Base-by-base conservation (phyloP, 2,329 filamentous ascomycete genomes). In the Fusarium cyanostomum region DNA sequence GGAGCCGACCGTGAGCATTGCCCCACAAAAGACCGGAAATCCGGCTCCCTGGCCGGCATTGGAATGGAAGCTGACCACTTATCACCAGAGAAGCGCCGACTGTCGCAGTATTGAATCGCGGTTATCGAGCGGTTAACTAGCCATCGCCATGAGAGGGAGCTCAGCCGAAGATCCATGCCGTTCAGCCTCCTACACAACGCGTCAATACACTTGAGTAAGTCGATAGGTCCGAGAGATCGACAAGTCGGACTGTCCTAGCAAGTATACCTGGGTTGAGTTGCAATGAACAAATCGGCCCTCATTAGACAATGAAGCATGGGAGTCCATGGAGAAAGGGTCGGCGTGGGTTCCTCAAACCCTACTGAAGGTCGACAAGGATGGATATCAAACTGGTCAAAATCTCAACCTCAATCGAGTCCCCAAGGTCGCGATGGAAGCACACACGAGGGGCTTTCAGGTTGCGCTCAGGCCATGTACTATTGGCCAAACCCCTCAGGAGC, bases 111-210 rank as follows among this genome's bases (percentile, higher is more conserved):
- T 18, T 24, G 51, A 37, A 27, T n/a, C 46, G 28, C 13, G 18
- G n/a, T 16, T 34, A 45, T 31, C 27, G 8, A 13, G 21, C 28
- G 39, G 37, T 37, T n/a, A 15, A 30, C 33, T 35, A 13, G 33
- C 30, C 33, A 48, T 21, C n/a, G n/a, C 18, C 33, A 21, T 44
- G 38, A 26, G 39, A 38, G 43, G 39, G 39, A 30, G 21, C n/a
- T 37, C n/a, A 52, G n/a, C 30, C 33, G 52, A 35, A 49, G 62
- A 66, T 64, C 60, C 60, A 64, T 64, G n/a, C n/a, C n/a, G n/a
- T n/a, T n/a, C n/a, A n/a, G 56, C 62, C 60, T 48, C 39, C 42
- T 26, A 13, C 37, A n/a, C n/a, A n/a, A n/a, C n/a, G n/a, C n/a
- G n/a, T n/a, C n/a, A n/a, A n/a, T n/a, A n/a, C n/a, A n/a, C n/a